A percentile compares a stretch with the other conserved stretches of the same genome.
Evolutionary conservation across 495 filamentous ascomycete species (phyloP).

Genomic region (Ramalina intermedia): DNA sequence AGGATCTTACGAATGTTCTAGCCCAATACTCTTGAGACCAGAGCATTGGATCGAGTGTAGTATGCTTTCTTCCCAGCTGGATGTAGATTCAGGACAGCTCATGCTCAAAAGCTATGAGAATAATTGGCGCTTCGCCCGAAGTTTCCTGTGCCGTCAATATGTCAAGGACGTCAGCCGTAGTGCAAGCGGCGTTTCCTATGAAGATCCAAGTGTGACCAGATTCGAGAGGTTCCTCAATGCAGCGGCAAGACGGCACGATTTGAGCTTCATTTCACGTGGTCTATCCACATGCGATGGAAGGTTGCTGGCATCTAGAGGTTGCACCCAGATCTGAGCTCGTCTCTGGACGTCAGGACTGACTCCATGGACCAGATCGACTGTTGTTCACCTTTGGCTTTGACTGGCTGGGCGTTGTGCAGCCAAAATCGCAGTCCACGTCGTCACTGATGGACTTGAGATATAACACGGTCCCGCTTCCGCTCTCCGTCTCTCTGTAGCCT

Average conservation of each 20-base stretch:
- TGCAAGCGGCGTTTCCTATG: background rate
- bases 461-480: no score
- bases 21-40: background rate
- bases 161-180: background rate
- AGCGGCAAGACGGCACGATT: background rate
- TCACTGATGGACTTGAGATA: no score
- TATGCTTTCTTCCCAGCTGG: background rate
- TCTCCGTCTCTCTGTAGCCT: no score
- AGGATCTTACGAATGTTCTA: background rate
- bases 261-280: background rate
- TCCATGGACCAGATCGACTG: background rate
- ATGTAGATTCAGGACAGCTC: background rate
- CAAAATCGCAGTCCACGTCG: background rate
- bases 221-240: slow-evolving; percentile 1
- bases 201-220: background rate
- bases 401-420: background rate
- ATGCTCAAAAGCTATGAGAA: slow-evolving; percentile 1
- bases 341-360: background rate
- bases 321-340: background rate
- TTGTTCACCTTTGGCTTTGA: slow-evolving; percentile 4
- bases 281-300: background rate
- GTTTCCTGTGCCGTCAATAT: background rate
- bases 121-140: background rate
- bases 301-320: slow-evolving; percentile 1
- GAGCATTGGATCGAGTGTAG: background rate